These are phyloP conservation scores for Epichloe gansuensis DNA, from an alignment of 2,329 filamentous ascomycete species.

Conservation along the genomic window DNA sequence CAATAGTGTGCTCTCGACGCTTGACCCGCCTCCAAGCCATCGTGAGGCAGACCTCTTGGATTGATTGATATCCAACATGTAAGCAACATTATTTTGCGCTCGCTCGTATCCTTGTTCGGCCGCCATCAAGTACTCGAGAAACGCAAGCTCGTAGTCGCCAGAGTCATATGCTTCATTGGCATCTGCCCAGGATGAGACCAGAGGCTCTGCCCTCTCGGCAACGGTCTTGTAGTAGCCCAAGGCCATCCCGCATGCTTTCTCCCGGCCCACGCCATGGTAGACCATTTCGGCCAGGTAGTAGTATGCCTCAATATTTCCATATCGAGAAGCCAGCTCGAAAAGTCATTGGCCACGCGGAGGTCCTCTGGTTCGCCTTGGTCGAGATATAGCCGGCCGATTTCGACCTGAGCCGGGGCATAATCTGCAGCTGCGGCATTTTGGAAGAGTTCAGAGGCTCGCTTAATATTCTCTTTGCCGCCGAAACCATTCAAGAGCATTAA, in stretches of 20 bases:
- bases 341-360: constrained; percentile 64
- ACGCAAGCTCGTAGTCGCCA: constrained; percentile 67
- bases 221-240: constrained; percentile 74
- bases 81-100: constrained; percentile 83
- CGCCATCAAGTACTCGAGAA: constrained; percentile 73
- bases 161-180: constrained; percentile 72
- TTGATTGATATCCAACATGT: constrained; percentile 63
- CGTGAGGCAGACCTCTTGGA: constrained; percentile 29
- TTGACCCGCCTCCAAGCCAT: constrained; percentile 33
- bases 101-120: constrained; percentile 88
- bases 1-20: constrained; percentile 25
- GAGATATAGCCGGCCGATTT: constrained; percentile 72
- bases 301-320: constrained; percentile 76
- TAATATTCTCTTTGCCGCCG: constrained; percentile 56
- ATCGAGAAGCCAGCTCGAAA: constrained; percentile 80
- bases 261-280: constrained; percentile 66
- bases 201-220: constrained; percentile 57
- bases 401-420: constrained; percentile 66
- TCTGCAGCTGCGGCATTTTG: constrained; percentile 72
- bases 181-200: constrained; percentile 69
- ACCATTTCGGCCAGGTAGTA: constrained; percentile 88
- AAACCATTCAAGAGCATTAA: constrained; percentile 74
- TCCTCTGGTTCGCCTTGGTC: constrained; percentile 66
- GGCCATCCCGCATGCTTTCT: constrained; percentile 66
- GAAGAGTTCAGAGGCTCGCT: constrained; percentile 64